A percentile compares a stretch with the other conserved stretches of the same genome.
Evolutionary conservation across 768 basidiomycete species (phyloP).

Genomic region (Suillus spraguei): DNA sequence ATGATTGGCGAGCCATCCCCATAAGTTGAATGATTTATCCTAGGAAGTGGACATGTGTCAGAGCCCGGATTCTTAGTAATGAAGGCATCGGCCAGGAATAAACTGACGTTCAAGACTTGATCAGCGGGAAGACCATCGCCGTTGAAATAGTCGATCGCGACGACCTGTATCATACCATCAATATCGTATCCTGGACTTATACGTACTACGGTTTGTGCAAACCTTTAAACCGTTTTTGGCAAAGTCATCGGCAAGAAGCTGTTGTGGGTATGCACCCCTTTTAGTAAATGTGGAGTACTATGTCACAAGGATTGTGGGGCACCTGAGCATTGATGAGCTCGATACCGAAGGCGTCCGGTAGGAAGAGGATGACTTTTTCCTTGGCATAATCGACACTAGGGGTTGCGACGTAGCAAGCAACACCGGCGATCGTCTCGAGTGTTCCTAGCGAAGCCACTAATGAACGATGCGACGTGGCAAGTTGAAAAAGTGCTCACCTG

Average conservation of each 20-base stretch:
- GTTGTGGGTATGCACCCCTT: not conserved
- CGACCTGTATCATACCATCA: slow-evolving; percentile 17
- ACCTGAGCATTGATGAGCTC: slow-evolving; percentile 50
- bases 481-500: slow-evolving; percentile 34
- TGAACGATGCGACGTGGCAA: not conserved
- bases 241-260: slow-evolving; percentile 39
- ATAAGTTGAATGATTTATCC: slow-evolving; percentile 39
- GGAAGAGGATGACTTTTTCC: slow-evolving; percentile 56
- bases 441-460: slow-evolving; percentile 38
- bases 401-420: slow-evolving; percentile 54
- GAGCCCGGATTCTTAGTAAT: not conserved
- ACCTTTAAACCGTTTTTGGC: slow-evolving; percentile 43
- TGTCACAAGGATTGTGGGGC: slow-evolving; percentile 9
- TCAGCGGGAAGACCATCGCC: slow-evolving; percentile 37
- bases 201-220: not conserved
- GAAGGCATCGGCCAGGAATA: not conserved
- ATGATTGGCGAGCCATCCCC: slow-evolving; percentile 49
- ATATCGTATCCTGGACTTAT: not conserved
- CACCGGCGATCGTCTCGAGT: slow-evolving; percentile 48
- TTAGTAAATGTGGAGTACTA: not conserved
- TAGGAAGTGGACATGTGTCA: not conserved
- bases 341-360: slow-evolving; percentile 56
- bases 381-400: slow-evolving; percentile 52
- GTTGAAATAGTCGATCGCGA: slow-evolving; percentile 40
- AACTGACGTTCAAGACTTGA: slow-evolving; percentile 14